Percentiles rank a stretch among this genome's conserved stretches.
Conservation (phyloP, 2,329 filamentous ascomycete species). For the Colletotrichum abscissum region DNA sequence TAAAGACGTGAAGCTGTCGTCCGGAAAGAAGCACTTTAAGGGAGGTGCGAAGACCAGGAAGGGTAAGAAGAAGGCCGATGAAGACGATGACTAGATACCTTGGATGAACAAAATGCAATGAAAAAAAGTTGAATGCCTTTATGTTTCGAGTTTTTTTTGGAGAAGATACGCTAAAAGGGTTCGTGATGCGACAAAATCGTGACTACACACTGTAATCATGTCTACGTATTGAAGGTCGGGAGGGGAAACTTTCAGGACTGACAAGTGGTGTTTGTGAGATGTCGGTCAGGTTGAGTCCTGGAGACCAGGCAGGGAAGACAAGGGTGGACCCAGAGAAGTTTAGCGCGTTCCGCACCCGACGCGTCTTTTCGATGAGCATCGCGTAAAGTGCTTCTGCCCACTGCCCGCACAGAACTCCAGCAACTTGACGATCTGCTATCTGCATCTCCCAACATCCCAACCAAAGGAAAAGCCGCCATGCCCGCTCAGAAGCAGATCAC, state of each 20-base stretch:
- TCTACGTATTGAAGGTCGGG: not conserved
- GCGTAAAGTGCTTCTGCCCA: conserved; percentile 34
- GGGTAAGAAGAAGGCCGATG: conserved; percentile 59
- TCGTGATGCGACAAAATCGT: not conserved
- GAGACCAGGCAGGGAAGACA: not conserved
- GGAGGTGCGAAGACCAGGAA: conserved; percentile 71
- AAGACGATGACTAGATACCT: conserved; percentile 34
- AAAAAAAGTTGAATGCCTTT: not conserved
- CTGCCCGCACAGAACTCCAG: conserved; percentile 12
- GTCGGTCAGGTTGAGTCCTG: not conserved
- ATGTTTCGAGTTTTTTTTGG: not conserved
- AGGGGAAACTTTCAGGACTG: not conserved
- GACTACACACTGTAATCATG: not conserved
- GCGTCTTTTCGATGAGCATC: conserved; percentile 33
- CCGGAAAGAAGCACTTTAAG: conserved; percentile 95
- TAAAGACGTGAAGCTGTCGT: conserved; percentile 74
- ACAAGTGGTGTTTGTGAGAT: not conserved
- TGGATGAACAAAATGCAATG: conserved; percentile 2
- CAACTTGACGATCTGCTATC: not conserved
- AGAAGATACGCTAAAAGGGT: not conserved
- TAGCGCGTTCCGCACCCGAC: conserved; percentile 15
- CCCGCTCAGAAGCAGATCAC: conserved; percentile 57
- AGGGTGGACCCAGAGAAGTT: not conserved
- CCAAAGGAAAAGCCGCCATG: conserved; percentile 12
- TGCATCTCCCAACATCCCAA: not conserved